Conservation (phyloP, 495 filamentous ascomycete species). For the Aspergillus sclerotioniger region DNA sequence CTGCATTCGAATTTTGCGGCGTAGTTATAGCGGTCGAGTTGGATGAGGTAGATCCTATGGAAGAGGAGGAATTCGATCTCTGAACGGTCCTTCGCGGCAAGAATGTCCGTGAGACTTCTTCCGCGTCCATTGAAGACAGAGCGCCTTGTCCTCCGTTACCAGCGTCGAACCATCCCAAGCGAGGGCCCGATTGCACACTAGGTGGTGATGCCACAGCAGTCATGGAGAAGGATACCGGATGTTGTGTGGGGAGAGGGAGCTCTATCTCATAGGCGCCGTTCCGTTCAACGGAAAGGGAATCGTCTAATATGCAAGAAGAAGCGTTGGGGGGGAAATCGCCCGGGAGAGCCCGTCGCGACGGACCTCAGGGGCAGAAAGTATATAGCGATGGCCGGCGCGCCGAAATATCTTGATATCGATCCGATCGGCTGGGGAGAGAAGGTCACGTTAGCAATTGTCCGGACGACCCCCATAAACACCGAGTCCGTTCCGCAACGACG, state of each 20-base stretch:
- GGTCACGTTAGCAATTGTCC: constrained; percentile 26
- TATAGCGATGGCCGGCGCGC: constrained; percentile 15
- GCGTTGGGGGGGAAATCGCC: constrained; percentile 4
- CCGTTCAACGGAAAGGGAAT: constrained; percentile 14
- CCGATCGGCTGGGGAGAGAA: constrained; percentile 17
- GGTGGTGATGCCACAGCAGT: constrained; percentile 95
- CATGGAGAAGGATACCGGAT: constrained; percentile 60
- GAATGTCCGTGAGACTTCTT: constrained; percentile 86
- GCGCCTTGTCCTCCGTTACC: constrained; percentile 72
- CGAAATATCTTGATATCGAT: constrained; percentile 5
- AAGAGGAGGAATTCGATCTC: constrained; percentile 85
- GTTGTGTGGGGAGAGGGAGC: constrained; percentile 10
- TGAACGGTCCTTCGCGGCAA: constrained; percentile 81
- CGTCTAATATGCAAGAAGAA: not conserved
- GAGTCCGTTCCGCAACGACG: constrained; percentile 6
- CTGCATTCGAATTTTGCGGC: constrained; percentile 51
- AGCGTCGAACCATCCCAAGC: constrained; percentile 58
- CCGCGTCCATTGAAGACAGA: constrained; percentile 76
- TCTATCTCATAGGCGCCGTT: constrained; percentile 24
- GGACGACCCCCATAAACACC: constrained; percentile 14
- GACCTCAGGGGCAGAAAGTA: not conserved
- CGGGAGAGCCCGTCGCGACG: constrained; percentile 9
- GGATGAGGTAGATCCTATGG: constrained; percentile 63
- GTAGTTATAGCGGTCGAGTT: constrained; percentile 43
- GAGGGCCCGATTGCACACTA: constrained; percentile 73